Evolutionary conservation across 2,329 filamentous ascomycete genomes (phyloP).

Genomic region (Arthroderma sp.): DNA sequence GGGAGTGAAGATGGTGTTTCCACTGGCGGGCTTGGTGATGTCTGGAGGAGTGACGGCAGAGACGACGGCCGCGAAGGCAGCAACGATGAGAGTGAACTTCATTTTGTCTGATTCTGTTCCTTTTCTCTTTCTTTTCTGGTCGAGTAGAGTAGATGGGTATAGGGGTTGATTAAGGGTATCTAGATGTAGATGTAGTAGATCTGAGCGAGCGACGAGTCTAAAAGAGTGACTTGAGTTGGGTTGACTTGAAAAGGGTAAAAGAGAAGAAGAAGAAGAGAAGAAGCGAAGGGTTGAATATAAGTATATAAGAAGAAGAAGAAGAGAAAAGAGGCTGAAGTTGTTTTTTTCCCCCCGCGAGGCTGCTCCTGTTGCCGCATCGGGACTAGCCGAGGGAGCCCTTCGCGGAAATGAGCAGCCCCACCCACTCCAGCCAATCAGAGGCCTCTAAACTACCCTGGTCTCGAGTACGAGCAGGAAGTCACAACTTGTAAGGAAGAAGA

Average conservation of each 20-base stretch:
- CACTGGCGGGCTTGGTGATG: slow-evolving; percentile 27
- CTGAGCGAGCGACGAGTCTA: slow-evolving; percentile 11
- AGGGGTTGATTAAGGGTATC: slow-evolving; percentile 19
- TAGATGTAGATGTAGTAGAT: slow-evolving; percentile 1
- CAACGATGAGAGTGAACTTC: slow-evolving; percentile 30
- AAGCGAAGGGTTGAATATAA: slow-evolving; percentile 13
- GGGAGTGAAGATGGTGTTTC: slow-evolving; percentile 46
- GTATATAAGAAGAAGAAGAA: slow-evolving; percentile 5
- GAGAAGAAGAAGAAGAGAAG: slow-evolving; percentile 11
- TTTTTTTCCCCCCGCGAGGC: not conserved
- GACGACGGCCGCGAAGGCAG: slow-evolving; percentile 30
- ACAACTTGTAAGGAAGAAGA: no score
- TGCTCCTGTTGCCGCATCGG: slow-evolving; percentile 3
- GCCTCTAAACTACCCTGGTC: not conserved
- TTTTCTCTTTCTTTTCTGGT: slow-evolving; percentile 2
- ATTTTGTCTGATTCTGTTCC: slow-evolving; percentile 21
- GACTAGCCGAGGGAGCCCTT: not conserved
- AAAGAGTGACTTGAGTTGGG: slow-evolving; percentile 9
- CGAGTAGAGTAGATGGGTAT: not conserved
- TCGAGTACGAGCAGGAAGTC: not conserved
- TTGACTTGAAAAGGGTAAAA: not conserved
- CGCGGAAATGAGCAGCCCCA: slow-evolving; percentile 7
- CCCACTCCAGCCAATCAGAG: slow-evolving; percentile 7
- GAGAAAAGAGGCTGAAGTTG: slow-evolving; percentile 7
- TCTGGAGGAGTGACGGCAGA: slow-evolving; percentile 29